These are phyloP conservation scores for Caryopteris hybrid DNA, from an alignment of 305 asterid species.

Conservation along the genomic window DNA sequence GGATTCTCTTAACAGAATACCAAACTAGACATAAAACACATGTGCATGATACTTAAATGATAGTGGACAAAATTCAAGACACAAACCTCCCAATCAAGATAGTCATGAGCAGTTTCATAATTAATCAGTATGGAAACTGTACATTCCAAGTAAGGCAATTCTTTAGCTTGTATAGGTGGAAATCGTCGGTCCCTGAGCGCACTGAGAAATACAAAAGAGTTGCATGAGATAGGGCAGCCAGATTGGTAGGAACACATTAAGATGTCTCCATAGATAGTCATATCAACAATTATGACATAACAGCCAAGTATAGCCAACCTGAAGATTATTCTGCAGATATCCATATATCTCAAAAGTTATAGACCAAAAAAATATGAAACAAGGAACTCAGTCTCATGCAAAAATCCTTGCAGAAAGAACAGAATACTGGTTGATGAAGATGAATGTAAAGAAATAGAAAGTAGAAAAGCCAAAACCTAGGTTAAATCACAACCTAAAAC, in stretches of 20 bases:
- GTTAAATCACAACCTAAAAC: not conserved
- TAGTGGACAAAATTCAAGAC: not conserved
- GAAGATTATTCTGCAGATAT: no score
- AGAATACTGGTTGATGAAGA: not conserved
- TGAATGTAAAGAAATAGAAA: no score
- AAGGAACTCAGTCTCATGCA: no score
- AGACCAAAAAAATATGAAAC: no score
- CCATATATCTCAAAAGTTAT: no score
- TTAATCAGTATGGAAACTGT: slow-evolving; percentile 87
- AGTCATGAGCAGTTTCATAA: slow-evolving; percentile 69
- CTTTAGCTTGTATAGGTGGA: slow-evolving; percentile 92
- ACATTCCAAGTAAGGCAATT: slow-evolving; percentile 81
- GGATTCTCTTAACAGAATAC: not conserved
- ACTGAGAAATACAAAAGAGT: slow-evolving; percentile 35
- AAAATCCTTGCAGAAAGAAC: not conserved
- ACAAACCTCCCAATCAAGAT: slow-evolving; percentile 98
- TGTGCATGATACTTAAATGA: no score
- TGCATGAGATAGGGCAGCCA: not conserved
- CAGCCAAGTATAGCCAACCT: no score
- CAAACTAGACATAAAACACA: not conserved
- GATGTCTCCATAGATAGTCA: not conserved
- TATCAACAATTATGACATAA: no score
- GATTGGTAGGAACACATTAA: not conserved
- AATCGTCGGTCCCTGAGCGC: slow-evolving; percentile 94
- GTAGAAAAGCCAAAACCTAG: no score